Conservation (phyloP, 352 stramenopile genomes). For the Phytophthora chlamydospora region DNA sequence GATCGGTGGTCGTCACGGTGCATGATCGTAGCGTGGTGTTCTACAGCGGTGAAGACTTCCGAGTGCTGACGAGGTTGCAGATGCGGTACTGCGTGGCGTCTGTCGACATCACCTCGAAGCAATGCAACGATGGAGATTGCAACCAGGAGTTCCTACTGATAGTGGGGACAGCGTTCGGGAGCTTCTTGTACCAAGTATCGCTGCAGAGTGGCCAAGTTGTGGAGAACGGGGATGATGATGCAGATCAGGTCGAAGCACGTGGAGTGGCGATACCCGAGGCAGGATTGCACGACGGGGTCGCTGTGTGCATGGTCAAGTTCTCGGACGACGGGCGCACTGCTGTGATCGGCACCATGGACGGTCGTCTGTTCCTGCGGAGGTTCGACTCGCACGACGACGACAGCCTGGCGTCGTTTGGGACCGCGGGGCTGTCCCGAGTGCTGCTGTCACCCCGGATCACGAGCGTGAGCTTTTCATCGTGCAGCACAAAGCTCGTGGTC, state of each 20-base stretch:
- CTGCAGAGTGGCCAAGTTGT: not conserved
- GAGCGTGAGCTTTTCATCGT: slow-evolving; percentile 50
- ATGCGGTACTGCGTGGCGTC: slow-evolving; percentile 45
- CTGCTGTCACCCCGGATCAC: slow-evolving; percentile 61
- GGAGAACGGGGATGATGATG: not conserved
- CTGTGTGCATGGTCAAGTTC: slow-evolving; percentile 51
- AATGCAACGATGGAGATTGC: not conserved
- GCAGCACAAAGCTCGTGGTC: slow-evolving; percentile 36
- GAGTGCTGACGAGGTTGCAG: slow-evolving; percentile 9
- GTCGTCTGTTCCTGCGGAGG: slow-evolving; percentile 51
- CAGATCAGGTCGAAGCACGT: not conserved
- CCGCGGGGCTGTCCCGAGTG: slow-evolving; percentile 39
- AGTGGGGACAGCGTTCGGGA: slow-evolving; percentile 44
- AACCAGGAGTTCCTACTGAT: slow-evolving; percentile 24
- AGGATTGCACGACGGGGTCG: slow-evolving; percentile 30
- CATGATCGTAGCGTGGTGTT: slow-evolving; percentile 41
- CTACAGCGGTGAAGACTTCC: slow-evolving; percentile 38
- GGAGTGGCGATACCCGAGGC: slow-evolving; percentile 11
- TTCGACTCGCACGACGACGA: slow-evolving; percentile 11
- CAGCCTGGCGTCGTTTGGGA: slow-evolving; percentile 28
- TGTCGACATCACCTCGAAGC: slow-evolving; percentile 36
- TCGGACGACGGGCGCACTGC: slow-evolving; percentile 35
- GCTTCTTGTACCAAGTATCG: slow-evolving; percentile 39
- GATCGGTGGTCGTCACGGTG: slow-evolving; percentile 34
- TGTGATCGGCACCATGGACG: slow-evolving; percentile 58